Base-by-base conservation (phyloP, 2,329 filamentous ascomycete genomes). In the Pezicula rhizophila region DNA sequence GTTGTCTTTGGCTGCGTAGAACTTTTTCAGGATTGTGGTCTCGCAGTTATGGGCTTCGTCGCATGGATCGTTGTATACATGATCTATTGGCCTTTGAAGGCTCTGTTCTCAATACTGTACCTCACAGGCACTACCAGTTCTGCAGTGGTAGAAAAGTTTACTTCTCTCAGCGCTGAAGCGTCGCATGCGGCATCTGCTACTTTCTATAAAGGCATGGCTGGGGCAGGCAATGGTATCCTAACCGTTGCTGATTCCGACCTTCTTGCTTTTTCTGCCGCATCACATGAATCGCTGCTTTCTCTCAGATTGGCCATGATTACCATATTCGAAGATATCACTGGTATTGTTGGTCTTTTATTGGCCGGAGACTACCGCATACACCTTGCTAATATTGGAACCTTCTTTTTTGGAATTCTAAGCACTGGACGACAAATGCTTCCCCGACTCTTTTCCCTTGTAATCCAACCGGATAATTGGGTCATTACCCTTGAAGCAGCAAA, bases 1-100 rank as follows among this genome's bases (percentile, higher is more conserved):
- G 75, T 90, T 37, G 64, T 90, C 8, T 87, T 91, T 39, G 79
- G 82, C 47, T 65, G 84, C 37, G 86, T 87, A n/a, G 90, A 90
- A 60, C 75, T 95, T 40, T 66, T 90, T 26, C 85, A 95, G 53
- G 92, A 97, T 62, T 69, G 80, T 4, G 76, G 77, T 3, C 75
- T 93, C n/a, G 77, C 87, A 35, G 61, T 80, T 28, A 70, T 81
- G 17, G 87, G 85, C 2, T 70, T 76, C 4, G 64, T 71, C 1
- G 79, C 70, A 2, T 77, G 58, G 38, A 56, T 50, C 35, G 3
- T 63, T 2, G 35, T 62, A 26, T 39, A 48, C 18, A 26, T 60
- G 2, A n/a, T 57, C n/a, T 54, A 50, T 12, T 12, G 54, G 7
- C 57, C 56, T 1, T 17, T 58, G 11, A 48, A 44, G 26, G 8